These are phyloP conservation scores for Trichocladium uniseriatum DNA, from an alignment of 495 filamentous ascomycete genomes.

Conservation along the genomic window DNA sequence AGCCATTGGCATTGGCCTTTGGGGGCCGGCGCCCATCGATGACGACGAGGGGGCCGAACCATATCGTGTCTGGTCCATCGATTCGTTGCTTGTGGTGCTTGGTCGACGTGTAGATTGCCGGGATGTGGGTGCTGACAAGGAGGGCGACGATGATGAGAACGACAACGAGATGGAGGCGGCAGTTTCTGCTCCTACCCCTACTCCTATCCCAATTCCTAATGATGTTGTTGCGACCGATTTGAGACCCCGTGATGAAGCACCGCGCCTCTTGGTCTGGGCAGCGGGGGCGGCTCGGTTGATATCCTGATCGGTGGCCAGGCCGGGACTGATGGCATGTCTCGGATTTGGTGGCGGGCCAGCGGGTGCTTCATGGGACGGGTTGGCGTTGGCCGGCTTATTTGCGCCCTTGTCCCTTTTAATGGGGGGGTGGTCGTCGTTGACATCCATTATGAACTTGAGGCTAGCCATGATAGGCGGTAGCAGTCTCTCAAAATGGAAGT, in stretches of 20 bases:
- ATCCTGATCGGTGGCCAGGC: slow-evolving; percentile 18
- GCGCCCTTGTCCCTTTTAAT: slow-evolving; percentile 33
- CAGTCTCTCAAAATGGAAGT: slow-evolving; percentile 35
- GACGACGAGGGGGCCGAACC: slow-evolving; percentile 27
- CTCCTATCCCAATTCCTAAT: not conserved
- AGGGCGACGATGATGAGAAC: slow-evolving; percentile 9
- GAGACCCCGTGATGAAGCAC: slow-evolving; percentile 14
- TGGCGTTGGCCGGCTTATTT: slow-evolving; percentile 25
- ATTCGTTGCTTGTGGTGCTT: slow-evolving; percentile 37
- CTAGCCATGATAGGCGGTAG: slow-evolving; percentile 37
- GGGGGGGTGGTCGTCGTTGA: slow-evolving; percentile 29
- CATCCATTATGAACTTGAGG: slow-evolving; percentile 42
- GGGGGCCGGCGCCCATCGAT: slow-evolving; percentile 21
- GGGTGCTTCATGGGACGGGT: slow-evolving; percentile 15
- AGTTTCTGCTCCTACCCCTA: not conserved
- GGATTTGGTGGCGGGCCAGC: slow-evolving; percentile 16
- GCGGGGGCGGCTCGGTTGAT: slow-evolving; percentile 24
- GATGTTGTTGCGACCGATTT: slow-evolving; percentile 7
- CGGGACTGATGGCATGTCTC: slow-evolving; percentile 23
- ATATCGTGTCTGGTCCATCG: slow-evolving; percentile 38
- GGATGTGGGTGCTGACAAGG: slow-evolving; percentile 8
- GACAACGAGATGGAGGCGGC: slow-evolving; percentile 4
- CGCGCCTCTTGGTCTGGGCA: slow-evolving; percentile 18
- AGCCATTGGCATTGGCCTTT: slow-evolving; percentile 38
- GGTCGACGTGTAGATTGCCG: slow-evolving; percentile 28